phyloP scores from a whole-genome alignment of 805 yeast species.

The Starmerella khaoyaiensis region DNA sequence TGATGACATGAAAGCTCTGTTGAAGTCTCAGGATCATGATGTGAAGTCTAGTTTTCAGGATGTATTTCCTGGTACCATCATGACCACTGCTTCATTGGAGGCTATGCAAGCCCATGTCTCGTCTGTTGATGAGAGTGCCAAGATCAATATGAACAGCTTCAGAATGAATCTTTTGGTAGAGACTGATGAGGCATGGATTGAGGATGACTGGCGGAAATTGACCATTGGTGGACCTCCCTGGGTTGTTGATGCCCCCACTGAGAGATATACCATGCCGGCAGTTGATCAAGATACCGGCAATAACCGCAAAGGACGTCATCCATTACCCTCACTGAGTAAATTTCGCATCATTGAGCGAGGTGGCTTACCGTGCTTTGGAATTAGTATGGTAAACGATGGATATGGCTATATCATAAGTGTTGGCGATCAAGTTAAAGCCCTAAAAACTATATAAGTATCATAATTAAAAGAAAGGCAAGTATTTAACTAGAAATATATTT shows the following conservation, averaged over 20 bases:
- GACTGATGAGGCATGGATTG: conserved; percentile 27
- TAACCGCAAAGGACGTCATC: conserved; percentile 20
- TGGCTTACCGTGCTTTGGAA: conserved; percentile 25
- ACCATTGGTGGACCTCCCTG: conserved; percentile 21
- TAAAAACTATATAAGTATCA: background rate
- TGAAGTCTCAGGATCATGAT: conserved; percentile 14
- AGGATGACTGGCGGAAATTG: conserved; percentile 27
- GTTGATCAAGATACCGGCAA: conserved; percentile 23
- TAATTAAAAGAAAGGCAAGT: background rate
- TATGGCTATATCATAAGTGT: conserved; percentile 20
- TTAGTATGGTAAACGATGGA: conserved; percentile 21
- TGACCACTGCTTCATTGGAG: conserved; percentile 22
- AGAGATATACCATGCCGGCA: conserved; percentile 27
- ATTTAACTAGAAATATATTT: too few species aligned
- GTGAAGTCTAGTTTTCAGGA: conserved; percentile 25
- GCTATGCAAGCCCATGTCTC: conserved; percentile 21
- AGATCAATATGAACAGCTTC: conserved; percentile 22
- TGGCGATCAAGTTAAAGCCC: conserved; percentile 21
- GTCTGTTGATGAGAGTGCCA: conserved; percentile 17
- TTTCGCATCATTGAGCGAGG: conserved; percentile 26
- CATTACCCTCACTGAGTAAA: conserved; percentile 24
- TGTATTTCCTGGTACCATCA: conserved; percentile 25
- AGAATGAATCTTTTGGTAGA: conserved; percentile 26
- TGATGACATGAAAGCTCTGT: conserved; percentile 5
- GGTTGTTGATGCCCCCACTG: conserved; percentile 22